These are phyloP conservation scores for Leccinum subtestaceum DNA, from an alignment of 768 basidiomycete genomes.

Conservation along the genomic window DNA sequence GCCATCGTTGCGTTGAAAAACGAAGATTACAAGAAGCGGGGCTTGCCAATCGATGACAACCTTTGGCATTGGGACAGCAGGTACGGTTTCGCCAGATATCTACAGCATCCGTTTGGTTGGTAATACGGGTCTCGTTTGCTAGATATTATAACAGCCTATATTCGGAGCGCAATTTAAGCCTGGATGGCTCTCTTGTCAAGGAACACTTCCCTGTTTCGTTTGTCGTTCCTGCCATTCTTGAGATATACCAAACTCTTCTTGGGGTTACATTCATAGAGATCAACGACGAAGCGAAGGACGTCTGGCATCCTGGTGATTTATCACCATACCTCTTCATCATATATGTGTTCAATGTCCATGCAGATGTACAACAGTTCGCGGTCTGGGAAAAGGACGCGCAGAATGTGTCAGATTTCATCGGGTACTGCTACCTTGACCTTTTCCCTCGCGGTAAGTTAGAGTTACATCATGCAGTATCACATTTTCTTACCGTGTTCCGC, in stretches of 20 bases:
- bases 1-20: slow-evolving; percentile 69
- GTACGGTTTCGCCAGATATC: slow-evolving; percentile 34
- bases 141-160: slow-evolving; percentile 40
- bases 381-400: slow-evolving; percentile 82
- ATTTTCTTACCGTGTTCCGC: not conserved
- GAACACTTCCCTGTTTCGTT: slow-evolving; percentile 87
- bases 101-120: not conserved
- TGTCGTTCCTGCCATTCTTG: slow-evolving; percentile 78
- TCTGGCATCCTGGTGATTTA: slow-evolving; percentile 74
- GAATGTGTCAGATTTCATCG: slow-evolving; percentile 69
- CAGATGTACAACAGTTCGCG: slow-evolving; percentile 79
- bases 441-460: slow-evolving; percentile 64
- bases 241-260: slow-evolving; percentile 81
- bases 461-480: not conserved
- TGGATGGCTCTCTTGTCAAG: slow-evolving; percentile 79
- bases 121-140: not conserved
- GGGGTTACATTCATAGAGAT: slow-evolving; percentile 62
- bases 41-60: slow-evolving; percentile 60
- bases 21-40: slow-evolving; percentile 60
- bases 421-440: slow-evolving; percentile 85
- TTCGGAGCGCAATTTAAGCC: slow-evolving; percentile 60
- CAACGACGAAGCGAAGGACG: slow-evolving; percentile 55
- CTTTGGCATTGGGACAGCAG: slow-evolving; percentile 83
- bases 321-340: not conserved
- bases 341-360: not conserved